A percentile compares a stretch with the other conserved stretches of the same genome.
phyloP scores from a whole-genome alignment of 2,329 filamentous ascomycete species.

The Ilyonectria mors-panacis region DNA sequence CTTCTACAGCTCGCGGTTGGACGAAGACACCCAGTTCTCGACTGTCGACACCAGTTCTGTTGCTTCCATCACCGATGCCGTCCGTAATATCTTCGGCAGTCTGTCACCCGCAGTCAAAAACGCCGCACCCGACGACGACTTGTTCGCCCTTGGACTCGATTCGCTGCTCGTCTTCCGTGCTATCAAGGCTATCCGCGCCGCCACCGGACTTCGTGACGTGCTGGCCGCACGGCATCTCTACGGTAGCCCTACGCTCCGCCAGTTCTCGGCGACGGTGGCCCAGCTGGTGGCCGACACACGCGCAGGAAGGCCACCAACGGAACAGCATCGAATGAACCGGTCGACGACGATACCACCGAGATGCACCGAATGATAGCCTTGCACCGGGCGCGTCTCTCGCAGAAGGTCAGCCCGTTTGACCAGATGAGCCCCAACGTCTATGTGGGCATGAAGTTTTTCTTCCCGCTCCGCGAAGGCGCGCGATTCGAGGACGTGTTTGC shows the following conservation, averaged over 20 bases:
- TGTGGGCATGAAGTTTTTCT: slow-evolving; percentile 53
- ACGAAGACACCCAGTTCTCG: slow-evolving; percentile 21
- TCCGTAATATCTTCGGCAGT: slow-evolving; percentile 39
- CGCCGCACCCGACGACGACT: slow-evolving; percentile 39
- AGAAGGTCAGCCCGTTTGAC: no score
- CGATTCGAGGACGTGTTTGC: slow-evolving; percentile 50
- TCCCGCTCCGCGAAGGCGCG: slow-evolving; percentile 48
- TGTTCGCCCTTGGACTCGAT: slow-evolving; percentile 51
- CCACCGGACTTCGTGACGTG: slow-evolving; percentile 47
- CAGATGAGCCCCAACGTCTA: slow-evolving; percentile 51
- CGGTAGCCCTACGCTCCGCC: slow-evolving; percentile 48
- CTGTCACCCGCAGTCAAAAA: slow-evolving; percentile 36
- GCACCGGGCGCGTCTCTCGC: no score
- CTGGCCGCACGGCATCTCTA: slow-evolving; percentile 54
- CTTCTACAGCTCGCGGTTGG: slow-evolving; percentile 55
- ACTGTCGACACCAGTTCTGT: slow-evolving; percentile 42
- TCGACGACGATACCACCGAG: no score
- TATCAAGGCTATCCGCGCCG: slow-evolving; percentile 51
- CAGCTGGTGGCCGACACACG: no score
- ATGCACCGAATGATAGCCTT: no score
- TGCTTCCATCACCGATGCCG: slow-evolving; percentile 37
- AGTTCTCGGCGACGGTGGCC: no score
- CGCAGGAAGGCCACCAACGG: no score
- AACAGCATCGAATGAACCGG: no score
- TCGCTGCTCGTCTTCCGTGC: slow-evolving; percentile 50